Base-by-base conservation (phyloP, 2,329 filamentous ascomycete genomes). In the Penicillium polonicum region DNA sequence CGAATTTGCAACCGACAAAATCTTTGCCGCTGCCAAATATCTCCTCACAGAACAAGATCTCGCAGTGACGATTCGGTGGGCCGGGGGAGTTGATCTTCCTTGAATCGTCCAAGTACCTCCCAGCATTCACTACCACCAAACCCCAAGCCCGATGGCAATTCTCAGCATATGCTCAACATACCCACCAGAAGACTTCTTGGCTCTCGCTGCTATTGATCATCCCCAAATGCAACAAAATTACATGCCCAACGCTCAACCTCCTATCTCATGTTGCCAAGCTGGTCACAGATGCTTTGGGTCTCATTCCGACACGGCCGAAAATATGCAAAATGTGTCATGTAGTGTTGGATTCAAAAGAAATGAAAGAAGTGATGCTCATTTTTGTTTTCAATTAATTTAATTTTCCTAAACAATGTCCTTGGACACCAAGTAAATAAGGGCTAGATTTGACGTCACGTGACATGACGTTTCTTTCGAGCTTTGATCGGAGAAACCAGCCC, bases 381-480 rank as follows among this genome's bases (percentile, higher is more conserved):
- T 8, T 3, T 33, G 31, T 31, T 29, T 19, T 15, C 29, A 13
- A 36, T 27, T 10, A 25, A 21, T 17, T 13, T 12, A 10, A 19
- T 27, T 4, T 21, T 36, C 15, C 4, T 45, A 29, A 52, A 12
- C 21, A 10, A 27, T 33, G 7, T 36, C 19, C 27, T 38, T 43
- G 4, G n/a, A 13, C 29, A 36, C 12, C 7, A 48, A 41, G 17
- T 33, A 53, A 51, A 43, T 21, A 7, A 45, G 41, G 48, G 27
- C 27, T 45, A 39, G 19, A 48, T 44, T 44, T 23, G 0, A 36
- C 2, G 19, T 63, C 63, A 65, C 63, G 63, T 65, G 63, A 31
- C 62, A 65, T 65, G 63, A 65, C 63, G 63, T 65, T 46, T 46
- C 21, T n/a, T 42, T 48, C 17, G 42, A 57, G 58, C 62, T 59